These are phyloP conservation scores for Ophiostoma sp. DNA, from an alignment of 2,329 filamentous ascomycete genomes.

Conservation along the genomic window DNA sequence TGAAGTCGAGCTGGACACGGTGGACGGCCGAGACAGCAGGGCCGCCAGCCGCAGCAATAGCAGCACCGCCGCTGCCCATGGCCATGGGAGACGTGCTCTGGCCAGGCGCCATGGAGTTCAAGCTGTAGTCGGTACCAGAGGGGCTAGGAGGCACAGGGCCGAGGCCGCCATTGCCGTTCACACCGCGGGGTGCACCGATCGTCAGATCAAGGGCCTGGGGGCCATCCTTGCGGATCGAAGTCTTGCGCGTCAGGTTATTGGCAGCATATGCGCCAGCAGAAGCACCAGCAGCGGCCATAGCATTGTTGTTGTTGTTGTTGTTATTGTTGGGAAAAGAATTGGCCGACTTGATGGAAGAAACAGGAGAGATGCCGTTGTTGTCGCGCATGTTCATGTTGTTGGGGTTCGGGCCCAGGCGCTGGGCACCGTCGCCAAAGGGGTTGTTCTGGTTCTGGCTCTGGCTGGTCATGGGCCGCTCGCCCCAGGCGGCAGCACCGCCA, in stretches of 20 bases:
- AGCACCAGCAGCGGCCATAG: slow-evolving; percentile 34
- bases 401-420: slow-evolving; percentile 37
- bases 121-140: slow-evolving; percentile 58
- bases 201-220: slow-evolving; percentile 53
- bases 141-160: slow-evolving; percentile 51
- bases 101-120: slow-evolving; percentile 49
- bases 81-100: slow-evolving; percentile 44
- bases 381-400: slow-evolving; percentile 25
- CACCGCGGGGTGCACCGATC: slow-evolving; percentile 35
- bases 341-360: slow-evolving; percentile 28
- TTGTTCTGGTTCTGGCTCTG: slow-evolving; percentile 51
- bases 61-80: slow-evolving; percentile 47
- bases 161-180: slow-evolving; percentile 28
- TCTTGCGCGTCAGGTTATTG: slow-evolving; percentile 46
- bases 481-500: slow-evolving; percentile 39
- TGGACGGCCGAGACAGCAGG: slow-evolving; percentile 64
- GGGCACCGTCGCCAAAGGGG: slow-evolving; percentile 63
- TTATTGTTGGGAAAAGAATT: neutral
- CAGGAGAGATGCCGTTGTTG: slow-evolving; percentile 30
- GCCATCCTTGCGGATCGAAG: slow-evolving; percentile 52
- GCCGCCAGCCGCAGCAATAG: slow-evolving; percentile 58
- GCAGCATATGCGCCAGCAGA: slow-evolving; percentile 39
- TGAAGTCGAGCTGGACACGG: slow-evolving; percentile 91
- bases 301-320: neutral
- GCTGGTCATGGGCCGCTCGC: slow-evolving; percentile 42